phyloP scores from a whole-genome alignment of 2,329 filamentous ascomycete genomes.

The Trichoderma asperellum region DNA sequence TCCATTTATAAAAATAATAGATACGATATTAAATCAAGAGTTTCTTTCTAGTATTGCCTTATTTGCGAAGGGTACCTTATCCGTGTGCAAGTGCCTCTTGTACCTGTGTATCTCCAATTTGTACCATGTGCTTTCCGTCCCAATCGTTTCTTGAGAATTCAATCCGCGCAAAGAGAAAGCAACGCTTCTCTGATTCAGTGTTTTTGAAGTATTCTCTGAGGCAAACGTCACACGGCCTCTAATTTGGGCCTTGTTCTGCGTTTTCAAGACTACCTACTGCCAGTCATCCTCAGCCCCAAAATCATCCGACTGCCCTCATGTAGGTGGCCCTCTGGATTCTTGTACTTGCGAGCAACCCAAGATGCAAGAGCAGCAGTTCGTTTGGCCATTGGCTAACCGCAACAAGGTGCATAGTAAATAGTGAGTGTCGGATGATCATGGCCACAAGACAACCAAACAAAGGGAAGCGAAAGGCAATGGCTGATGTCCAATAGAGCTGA shows the following conservation, averaged over 20 bases:
- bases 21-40: not conserved
- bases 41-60: not conserved
- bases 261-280: not conserved
- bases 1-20: not conserved
- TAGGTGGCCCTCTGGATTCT: not conserved
- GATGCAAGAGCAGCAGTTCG: not conserved
- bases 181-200: not conserved
- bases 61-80: not conserved
- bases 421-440: not conserved
- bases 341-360: not conserved
- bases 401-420: too few species aligned
- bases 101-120: not conserved
- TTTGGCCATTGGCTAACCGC: not conserved
- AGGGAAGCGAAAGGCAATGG: not conserved
- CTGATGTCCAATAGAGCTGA: not conserved
- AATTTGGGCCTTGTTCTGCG: not conserved
- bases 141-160: too few species aligned
- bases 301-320: not conserved
- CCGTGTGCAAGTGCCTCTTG: not conserved
- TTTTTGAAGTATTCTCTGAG: not conserved
- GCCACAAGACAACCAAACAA: not conserved
- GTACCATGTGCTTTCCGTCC: too few species aligned
- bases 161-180: not conserved
- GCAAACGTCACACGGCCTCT: not conserved
- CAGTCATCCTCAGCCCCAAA: not conserved